phyloP scores from a whole-genome alignment of 1,284 basidiomycete genomes.

The Cutaneotrichosporon sp. region DNA sequence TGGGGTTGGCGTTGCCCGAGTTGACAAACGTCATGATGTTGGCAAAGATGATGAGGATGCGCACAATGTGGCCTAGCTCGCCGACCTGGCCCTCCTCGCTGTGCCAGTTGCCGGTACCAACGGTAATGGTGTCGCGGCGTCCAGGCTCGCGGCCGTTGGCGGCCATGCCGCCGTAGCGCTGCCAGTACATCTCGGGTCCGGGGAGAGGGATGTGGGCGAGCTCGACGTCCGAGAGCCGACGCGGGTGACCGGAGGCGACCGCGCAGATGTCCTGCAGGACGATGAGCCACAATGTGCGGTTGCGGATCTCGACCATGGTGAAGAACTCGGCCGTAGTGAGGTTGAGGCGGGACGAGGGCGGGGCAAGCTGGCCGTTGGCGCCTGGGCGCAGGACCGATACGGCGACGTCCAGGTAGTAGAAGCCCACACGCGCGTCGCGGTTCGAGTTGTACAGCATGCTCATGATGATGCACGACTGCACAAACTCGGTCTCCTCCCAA shows the following conservation, averaged over 20 bases:
- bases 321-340: constrained; percentile 36
- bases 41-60: constrained; percentile 45
- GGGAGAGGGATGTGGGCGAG: constrained; percentile 46
- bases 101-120: constrained; percentile 42
- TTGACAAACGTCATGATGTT: constrained; percentile 45
- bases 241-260: constrained; percentile 40
- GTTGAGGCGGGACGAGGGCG: constrained; percentile 32
- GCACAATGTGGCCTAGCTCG: constrained; percentile 52
- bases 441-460: constrained; percentile 52
- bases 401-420: constrained; percentile 51
- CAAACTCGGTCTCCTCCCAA: constrained; percentile 54
- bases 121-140: constrained; percentile 36
- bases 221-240: constrained; percentile 43
- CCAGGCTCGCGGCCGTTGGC: constrained; percentile 32
- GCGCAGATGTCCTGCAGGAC: constrained; percentile 51
- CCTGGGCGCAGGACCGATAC: constrained; percentile 40
- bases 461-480: constrained; percentile 50
- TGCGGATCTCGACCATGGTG: constrained; percentile 45
- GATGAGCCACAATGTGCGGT: constrained; percentile 52
- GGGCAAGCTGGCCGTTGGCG: constrained; percentile 21
- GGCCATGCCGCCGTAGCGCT: constrained; percentile 43
- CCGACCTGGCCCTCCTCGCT: constrained; percentile 48
- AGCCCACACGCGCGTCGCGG: constrained; percentile 46
- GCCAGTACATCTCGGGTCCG: constrained; percentile 45
- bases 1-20: constrained; percentile 23